Conservation (phyloP, 2,329 filamentous ascomycete genomes). For the Thyridium curvatum region DNA sequence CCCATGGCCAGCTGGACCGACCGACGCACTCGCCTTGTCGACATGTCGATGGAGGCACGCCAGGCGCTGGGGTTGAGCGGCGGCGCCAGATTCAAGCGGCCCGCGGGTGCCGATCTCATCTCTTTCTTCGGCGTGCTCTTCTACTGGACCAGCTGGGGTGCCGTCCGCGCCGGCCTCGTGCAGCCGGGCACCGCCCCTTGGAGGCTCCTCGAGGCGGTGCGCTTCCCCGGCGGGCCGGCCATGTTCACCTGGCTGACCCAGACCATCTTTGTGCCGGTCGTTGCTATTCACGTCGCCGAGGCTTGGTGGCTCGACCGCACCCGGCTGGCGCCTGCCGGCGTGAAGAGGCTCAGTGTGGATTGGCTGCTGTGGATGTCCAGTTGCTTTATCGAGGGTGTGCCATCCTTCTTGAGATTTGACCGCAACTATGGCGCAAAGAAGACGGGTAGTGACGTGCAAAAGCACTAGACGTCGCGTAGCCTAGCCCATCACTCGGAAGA, state of each 20-base stretch:
- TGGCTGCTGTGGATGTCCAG: constrained; percentile 51
- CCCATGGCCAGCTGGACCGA: constrained; percentile 64
- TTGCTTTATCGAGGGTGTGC: constrained; percentile 48
- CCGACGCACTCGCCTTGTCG: constrained; percentile 62
- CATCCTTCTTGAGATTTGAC: constrained; percentile 45
- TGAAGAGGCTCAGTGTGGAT: constrained; percentile 34
- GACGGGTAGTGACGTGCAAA: too few relatives aligned
- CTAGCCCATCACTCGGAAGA: too few relatives aligned
- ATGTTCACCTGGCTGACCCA: constrained; percentile 55
- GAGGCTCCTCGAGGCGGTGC: constrained; percentile 36
- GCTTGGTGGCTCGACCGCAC: constrained; percentile 42
- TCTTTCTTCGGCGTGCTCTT: constrained; percentile 49
- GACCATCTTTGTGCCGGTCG: constrained; percentile 49
- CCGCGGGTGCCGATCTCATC: constrained; percentile 38
- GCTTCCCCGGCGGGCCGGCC: constrained; percentile 50
- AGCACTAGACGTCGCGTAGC: too few relatives aligned
- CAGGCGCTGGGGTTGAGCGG: constrained; percentile 49
- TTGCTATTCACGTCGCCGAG: constrained; percentile 62
- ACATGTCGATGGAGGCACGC: constrained; percentile 57
- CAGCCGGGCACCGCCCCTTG: constrained; percentile 45
- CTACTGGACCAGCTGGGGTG: constrained; percentile 45
- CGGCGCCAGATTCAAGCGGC: constrained; percentile 35
- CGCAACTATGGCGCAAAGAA: neutral
- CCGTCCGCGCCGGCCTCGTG: constrained; percentile 41
- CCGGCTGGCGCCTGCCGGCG: constrained; percentile 39